Evolutionary conservation across 2,329 filamentous ascomycete species (phyloP), one percentile per base, ranked within the genome.

Genomic region (Aplosporella prunicola): DNA sequence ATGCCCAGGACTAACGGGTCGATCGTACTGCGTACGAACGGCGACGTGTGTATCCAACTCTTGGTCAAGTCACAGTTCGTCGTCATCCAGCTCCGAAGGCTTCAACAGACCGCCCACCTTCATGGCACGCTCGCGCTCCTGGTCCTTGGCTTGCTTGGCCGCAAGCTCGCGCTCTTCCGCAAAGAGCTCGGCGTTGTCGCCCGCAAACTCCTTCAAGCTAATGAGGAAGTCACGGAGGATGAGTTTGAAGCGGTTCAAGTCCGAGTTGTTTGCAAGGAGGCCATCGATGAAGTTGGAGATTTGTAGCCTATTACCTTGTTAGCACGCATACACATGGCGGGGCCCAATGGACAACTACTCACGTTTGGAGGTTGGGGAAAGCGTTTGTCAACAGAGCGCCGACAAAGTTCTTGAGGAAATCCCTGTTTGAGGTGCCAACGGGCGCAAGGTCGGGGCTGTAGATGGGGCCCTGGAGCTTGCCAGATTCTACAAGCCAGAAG

Each of bases 191-290:
- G 89, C 78, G 51, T 96, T 95, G 63, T 98, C 91, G 35, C 85
- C 91, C 1, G 86, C 80, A 53, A 96, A 98, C 63, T 98, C 93
- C 66, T 95, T 94, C 49, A 98, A 71, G 15, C 88, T 93, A 52
- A 98, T 93, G 49, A 98, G 68, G 75, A 98, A 98, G 64, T 98
- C 91, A 47, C 91, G 86, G 35, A 98, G 69, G 53, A 93, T 87
- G 39, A 94, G 77, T 60, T 94, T 93, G 79, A 98, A 98, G 59
- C 87, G 87, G 56, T 85, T 83, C 47, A 93, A 79, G 53, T 93
- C 83, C 40, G 82, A 83, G 59, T 94, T 96, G 48, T 84, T 74
- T 5, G 80, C 75, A 61, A 98, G 94, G 9, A 98, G 67, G 9
- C 85, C 85, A 51, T 93, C 79, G 35, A 96, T 88, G 60, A 98